Conservation (phyloP, 805 yeast genomes). For the Wickerhamiella siamensis region DNA sequence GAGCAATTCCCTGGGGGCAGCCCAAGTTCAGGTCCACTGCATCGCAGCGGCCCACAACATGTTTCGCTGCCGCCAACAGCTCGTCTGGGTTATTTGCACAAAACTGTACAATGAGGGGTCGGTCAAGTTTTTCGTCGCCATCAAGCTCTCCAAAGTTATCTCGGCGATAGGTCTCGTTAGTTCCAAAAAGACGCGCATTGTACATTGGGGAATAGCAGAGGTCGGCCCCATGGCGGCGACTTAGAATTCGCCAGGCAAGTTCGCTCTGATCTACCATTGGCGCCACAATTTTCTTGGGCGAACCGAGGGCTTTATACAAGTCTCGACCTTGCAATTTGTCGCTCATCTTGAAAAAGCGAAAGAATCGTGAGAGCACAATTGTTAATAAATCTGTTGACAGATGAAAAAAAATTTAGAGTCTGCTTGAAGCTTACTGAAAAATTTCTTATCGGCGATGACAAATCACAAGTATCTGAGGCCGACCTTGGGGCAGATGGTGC, state of each 20-base stretch:
- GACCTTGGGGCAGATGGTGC: no score
- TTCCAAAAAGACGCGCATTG: slow-evolving; percentile 82
- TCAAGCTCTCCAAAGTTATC: slow-evolving; percentile 55
- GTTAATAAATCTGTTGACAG: background rate
- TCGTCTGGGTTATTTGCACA: slow-evolving; percentile 92
- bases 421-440: background rate
- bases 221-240: slow-evolving; percentile 82
- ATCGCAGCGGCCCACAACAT: slow-evolving; percentile 73
- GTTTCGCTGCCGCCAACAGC: slow-evolving; percentile 64
- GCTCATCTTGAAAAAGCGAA: background rate
- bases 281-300: slow-evolving; percentile 77
- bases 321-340: slow-evolving; percentile 43
- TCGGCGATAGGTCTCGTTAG: slow-evolving; percentile 62
- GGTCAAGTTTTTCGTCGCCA: slow-evolving; percentile 52
- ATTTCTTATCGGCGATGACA: background rate
- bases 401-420: background rate
- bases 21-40: slow-evolving; percentile 94
- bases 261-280: slow-evolving; percentile 99
- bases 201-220: slow-evolving; percentile 94
- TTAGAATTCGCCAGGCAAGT: slow-evolving; percentile 82
- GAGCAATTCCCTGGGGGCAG: slow-evolving; percentile 97
- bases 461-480: no score
- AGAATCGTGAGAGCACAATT: background rate
- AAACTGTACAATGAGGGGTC: slow-evolving; percentile 87
- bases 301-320: slow-evolving; percentile 52